These are phyloP conservation scores for Diaporthe citri DNA, from an alignment of 2,329 filamentous ascomycete genomes.

Conservation along the genomic window DNA sequence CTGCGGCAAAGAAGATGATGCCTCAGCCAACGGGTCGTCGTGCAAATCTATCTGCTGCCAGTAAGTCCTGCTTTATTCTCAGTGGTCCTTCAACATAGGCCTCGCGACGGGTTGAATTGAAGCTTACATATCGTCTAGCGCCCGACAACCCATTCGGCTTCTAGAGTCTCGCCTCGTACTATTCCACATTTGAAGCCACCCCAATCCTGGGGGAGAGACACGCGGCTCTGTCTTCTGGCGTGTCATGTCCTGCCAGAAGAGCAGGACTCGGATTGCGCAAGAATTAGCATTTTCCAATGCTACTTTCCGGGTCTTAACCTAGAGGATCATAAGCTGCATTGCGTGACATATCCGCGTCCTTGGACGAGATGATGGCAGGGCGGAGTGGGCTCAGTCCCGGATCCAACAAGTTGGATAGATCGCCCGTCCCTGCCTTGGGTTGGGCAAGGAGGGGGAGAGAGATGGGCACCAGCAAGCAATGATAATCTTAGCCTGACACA, in stretches of 20 bases:
- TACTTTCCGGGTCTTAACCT: neutral
- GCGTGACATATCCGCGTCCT: neutral
- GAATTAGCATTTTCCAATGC: neutral
- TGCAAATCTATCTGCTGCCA: constrained; percentile 94
- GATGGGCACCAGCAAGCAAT: constrained; percentile 1
- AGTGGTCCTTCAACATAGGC: neutral
- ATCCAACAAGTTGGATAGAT: constrained; percentile 30
- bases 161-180: constrained; percentile 43
- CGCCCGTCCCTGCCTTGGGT: neutral
- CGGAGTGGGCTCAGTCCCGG: neutral
- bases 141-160: constrained; percentile 69
- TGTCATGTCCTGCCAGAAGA: neutral
- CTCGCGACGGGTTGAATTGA: neutral
- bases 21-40: constrained; percentile 90
- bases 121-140: constrained; percentile 51
- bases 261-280: neutral
- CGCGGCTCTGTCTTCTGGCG: neutral
- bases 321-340: neutral
- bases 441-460: constrained; percentile 10
- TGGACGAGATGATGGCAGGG: neutral
- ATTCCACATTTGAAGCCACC: neutral
- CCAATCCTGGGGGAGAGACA: neutral
- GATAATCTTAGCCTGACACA: constrained; percentile 36
- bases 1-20: constrained; percentile 79
- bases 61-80: constrained; percentile 72